Evolutionary conservation across 2,329 filamentous ascomycete genomes (phyloP), one percentile per base, ranked within the genome.

Genomic region (Decorospora gaudefroyi): DNA sequence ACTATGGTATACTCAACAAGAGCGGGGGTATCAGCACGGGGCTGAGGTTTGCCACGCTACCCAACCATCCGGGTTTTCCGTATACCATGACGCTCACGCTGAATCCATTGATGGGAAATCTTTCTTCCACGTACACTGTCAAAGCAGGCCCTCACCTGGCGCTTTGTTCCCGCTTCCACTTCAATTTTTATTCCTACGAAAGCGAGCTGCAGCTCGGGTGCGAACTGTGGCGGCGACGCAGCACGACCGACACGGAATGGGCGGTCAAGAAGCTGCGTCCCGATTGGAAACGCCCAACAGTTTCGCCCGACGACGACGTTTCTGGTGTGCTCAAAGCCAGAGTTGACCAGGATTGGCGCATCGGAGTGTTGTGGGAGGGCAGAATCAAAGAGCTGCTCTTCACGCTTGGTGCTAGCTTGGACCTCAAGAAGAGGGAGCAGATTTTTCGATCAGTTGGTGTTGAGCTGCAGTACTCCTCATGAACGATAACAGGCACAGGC

Each of bases 181-280:
- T 99, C 73, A 99, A 99, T 64, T 87, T 96, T 35, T 97, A 96
- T 73, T 96, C 90, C 67, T 99, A 96, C 75, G 93, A 99, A 75
- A 96, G 90, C 65, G 88, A 93, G 46, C 86, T 96, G 77, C 86
- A 90, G 17, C 81, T 97, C 16, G 93, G 93, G 10, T 88, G 90
- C 74, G 93, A 99, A 74, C 76, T 97, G 29, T 99, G 93, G 92
- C 84, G 88, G 62, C 86, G 83, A 39, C 63, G 67, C 46, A 57
- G 55, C 46, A 62, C 64, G 35, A 66, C 65, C 49, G 71, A 69
- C 53, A 68, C 74, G 38, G 74, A 73, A 18, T 75, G 74, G 69
- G 71, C 72, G 28, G 68, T 70, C 33, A 72, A 72, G 42, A 67
- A 72, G 57, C 47, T 75, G 36, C 65, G 71, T 36, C 60, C 69